A percentile compares a stretch with the other conserved stretches of the same genome.
Evolutionary conservation across 305 asterid species (phyloP).

Genomic region (Salvia sclarea): DNA sequence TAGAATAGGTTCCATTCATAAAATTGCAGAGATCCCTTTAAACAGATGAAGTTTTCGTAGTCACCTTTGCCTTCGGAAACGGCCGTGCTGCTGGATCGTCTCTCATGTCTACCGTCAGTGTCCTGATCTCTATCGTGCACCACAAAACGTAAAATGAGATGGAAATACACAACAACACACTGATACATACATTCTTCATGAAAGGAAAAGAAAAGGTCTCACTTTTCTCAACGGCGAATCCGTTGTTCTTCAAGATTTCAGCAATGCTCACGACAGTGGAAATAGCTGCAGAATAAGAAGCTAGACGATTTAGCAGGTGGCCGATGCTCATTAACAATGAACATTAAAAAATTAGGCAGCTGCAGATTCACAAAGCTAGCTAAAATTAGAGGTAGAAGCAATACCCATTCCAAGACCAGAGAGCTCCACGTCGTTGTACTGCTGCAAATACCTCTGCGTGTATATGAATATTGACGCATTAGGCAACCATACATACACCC

Average conservation of each 20-base stretch:
- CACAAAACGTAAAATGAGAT: slow-evolving; percentile 14
- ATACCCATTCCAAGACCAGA: slow-evolving; percentile 85
- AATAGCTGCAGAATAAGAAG: slow-evolving; percentile 40
- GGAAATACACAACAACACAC: not conserved
- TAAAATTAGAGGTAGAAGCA: slow-evolving; percentile 21
- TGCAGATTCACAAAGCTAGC: not conserved
- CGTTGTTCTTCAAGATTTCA: slow-evolving; percentile 67
- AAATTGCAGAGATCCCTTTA: not conserved
- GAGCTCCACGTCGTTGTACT: slow-evolving; percentile 65
- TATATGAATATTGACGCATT: slow-evolving; percentile 9
- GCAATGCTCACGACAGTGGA: slow-evolving; percentile 75
- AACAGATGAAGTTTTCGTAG: slow-evolving; percentile 17
- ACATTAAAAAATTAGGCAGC: not conserved
- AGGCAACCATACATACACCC: not conserved
- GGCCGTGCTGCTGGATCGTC: slow-evolving; percentile 65
- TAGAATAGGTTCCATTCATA: not conserved
- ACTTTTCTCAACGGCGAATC: slow-evolving; percentile 43
- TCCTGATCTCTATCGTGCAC: slow-evolving; percentile 55
- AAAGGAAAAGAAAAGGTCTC: slow-evolving; percentile 25
- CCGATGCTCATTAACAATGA: not conserved
- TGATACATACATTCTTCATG: not conserved
- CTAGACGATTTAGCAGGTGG: slow-evolving; percentile 22
- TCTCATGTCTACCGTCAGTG: slow-evolving; percentile 71
- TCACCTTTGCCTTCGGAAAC: slow-evolving; percentile 70
- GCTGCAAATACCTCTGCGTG: slow-evolving; percentile 71